Base-by-base conservation (phyloP, 768 basidiomycete genomes). In the Hygrocybe coccinea region DNA sequence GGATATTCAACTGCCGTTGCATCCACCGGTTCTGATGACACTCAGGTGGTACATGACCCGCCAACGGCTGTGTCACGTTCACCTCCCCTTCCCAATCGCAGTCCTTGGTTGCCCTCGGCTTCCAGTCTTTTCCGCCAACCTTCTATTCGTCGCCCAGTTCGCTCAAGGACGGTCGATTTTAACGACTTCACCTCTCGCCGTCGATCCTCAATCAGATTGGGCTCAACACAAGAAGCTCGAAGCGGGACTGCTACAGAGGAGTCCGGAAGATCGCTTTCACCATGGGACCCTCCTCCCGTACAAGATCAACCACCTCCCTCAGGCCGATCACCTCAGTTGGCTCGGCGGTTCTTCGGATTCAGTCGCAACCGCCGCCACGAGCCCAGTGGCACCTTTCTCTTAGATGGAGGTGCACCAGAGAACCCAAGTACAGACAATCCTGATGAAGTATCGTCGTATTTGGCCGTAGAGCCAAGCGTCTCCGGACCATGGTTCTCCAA, bases 151-250 rank as follows among this genome's bases (percentile, higher is more conserved):
- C 85, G 85, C 21, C 75, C 81, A 1, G 62, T 72, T 33, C 74
- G 78, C 4, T 76, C 78, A 25, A 73, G 86, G 34, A 74, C 80
- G 12, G 75, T 81, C 12, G 87, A 89, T 59, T 89, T 90, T 66
- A 83, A 78, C 63, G 87, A 89, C 24, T 89, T 86, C 59, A 85
- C 87, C 0, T 67, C 79, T 21, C 82, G 82, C 11, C 81, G 87
- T 29, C 80, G 88, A 50, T 80, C 79, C 15, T 71, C 73, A 4
- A 79, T 67, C 22, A 69, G 79, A 45, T 48, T 50, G 29, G 47
- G 33, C 21, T 14, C 47, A n/a, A 19, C 55, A 37, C 55, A 56
- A 19, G 76, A 78, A 12, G 52, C 68, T 2, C 45, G 69, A 38
- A 58, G 65, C 34, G 74, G 72, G 41, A 57, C 62, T 15, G 54